Conservation (phyloP, 768 basidiomycete genomes). For the Inosperma sp. region DNA sequence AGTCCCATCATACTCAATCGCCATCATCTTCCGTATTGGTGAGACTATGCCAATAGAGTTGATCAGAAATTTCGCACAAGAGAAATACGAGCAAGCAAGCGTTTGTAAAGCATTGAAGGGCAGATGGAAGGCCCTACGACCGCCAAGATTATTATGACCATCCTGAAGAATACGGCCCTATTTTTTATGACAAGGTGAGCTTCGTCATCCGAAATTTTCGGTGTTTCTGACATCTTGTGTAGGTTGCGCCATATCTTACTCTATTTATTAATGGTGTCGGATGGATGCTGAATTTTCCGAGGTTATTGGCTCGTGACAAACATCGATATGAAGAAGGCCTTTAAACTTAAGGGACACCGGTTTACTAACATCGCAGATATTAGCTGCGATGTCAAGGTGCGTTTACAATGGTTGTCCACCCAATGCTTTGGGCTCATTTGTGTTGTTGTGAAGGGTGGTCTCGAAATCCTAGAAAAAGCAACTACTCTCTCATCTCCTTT, state of each 20-base stretch:
- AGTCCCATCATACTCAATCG: too few species aligned
- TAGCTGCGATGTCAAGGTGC: constrained; percentile 79
- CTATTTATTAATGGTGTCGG: constrained; percentile 84
- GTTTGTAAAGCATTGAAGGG: too few species aligned
- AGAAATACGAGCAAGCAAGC: too few species aligned
- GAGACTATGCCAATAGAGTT: too few species aligned
- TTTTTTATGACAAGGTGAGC: constrained; percentile 61
- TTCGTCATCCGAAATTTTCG: not conserved
- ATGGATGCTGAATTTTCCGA: constrained; percentile 75
- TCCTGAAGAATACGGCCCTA: constrained; percentile 60
- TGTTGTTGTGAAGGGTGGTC: constrained; percentile 57
- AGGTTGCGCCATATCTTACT: constrained; percentile 84
- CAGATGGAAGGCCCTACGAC: too few species aligned
- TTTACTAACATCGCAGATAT: constrained; percentile 81
- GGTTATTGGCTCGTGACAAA: constrained; percentile 68
- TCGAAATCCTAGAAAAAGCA: constrained; percentile 71
- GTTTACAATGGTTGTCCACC: constrained; percentile 8
- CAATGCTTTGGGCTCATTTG: not conserved
- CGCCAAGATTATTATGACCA: constrained; percentile 70
- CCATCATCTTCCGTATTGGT: too few species aligned
- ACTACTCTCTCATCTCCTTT: constrained; percentile 78
- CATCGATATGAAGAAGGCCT: constrained; percentile 51
- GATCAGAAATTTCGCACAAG: too few species aligned
- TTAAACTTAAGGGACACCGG: constrained; percentile 47
- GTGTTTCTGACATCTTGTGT: not conserved